These are phyloP conservation scores for Dioszegia aurantiaca DNA, from an alignment of 768 basidiomycete genomes.

Conservation along the genomic window DNA sequence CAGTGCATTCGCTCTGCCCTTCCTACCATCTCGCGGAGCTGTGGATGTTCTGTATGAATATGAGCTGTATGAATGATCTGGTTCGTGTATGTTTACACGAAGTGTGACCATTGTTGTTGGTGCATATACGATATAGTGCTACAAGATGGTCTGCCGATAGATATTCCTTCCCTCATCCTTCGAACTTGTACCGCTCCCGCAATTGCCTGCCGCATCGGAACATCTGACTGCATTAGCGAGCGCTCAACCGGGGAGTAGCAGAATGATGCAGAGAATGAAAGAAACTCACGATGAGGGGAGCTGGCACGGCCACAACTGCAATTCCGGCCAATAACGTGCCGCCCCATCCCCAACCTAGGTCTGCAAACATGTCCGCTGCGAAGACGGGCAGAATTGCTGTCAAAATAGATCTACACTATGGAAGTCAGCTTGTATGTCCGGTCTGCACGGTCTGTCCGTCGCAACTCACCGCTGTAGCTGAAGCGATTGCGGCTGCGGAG, in stretches of 20 bases:
- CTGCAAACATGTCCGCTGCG: constrained; percentile 32
- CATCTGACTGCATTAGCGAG: constrained; percentile 22
- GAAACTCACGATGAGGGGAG: constrained; percentile 40
- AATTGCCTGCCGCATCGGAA: constrained; percentile 23
- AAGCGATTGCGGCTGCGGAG: constrained; percentile 44
- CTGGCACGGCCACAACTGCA: constrained; percentile 34
- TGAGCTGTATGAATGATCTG: no score
- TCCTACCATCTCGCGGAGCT: no score
- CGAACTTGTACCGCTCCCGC: constrained; percentile 27
- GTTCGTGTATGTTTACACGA: no score
- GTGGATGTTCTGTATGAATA: no score
- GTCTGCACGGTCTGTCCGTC: not conserved
- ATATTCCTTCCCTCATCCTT: constrained; percentile 20
- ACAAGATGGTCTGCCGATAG: no score
- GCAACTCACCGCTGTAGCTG: constrained; percentile 42
- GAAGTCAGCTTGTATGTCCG: constrained; percentile 2
- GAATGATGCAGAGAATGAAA: not conserved
- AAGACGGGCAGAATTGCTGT: constrained; percentile 43
- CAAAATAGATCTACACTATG: constrained; percentile 31
- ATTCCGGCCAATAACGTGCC: constrained; percentile 40
- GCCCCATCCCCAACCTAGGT: constrained; percentile 46
- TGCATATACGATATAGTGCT: no score
- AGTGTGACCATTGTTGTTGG: no score
- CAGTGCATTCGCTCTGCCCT: no score
- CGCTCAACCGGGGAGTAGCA: not conserved